Evolutionary conservation across 257 asterid species (phyloP), one percentile per base, ranked within the genome.

Genomic region (Scutellaria barbata): DNA sequence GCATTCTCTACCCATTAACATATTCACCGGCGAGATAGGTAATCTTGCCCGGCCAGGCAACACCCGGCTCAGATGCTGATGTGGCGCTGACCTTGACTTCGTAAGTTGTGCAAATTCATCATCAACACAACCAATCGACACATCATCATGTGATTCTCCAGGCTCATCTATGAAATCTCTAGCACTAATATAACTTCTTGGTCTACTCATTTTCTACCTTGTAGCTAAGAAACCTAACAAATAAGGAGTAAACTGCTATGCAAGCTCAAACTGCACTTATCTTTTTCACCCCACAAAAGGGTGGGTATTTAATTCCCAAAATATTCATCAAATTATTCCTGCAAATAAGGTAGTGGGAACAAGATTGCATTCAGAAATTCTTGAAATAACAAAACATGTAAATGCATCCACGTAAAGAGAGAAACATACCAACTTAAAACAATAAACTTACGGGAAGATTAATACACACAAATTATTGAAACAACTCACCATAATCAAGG

Each of bases 1-100:
- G 67, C 83, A 81, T 75, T 94, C 98, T 76, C 99, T 82, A 58
- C 89, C 96, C 52, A 74, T 58, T 85, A 94, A 72, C 99, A 94
- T 91, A 63, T 84, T 75, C 75, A 91, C 89, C 0, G 98, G 90
- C 0, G 97, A 91, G 80, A 94, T 82, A 5, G 88, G 90, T 9
- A 79, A 63, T 37, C 62, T 76, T 4, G 40, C 79, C 71, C 73
- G 79, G n/a, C 90, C 88, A 0, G 91, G 88, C 59, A 78, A 37
- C 35, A 37, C 81, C 41, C 80, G 74, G 43, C 80, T 74, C 68
- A 90, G 72, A 40, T 51, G 83, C 20, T 43, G 63, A 40, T 89
- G 86, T 4, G 98, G 96, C 37, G 77, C 48, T 4, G 97, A 82
- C 74, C 68, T 76, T 39, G 54, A 42, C 69, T 77, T 86, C 1